Evolutionary conservation across 139 green algal species (phyloP).

Genomic region (Microglena sp.): DNA sequence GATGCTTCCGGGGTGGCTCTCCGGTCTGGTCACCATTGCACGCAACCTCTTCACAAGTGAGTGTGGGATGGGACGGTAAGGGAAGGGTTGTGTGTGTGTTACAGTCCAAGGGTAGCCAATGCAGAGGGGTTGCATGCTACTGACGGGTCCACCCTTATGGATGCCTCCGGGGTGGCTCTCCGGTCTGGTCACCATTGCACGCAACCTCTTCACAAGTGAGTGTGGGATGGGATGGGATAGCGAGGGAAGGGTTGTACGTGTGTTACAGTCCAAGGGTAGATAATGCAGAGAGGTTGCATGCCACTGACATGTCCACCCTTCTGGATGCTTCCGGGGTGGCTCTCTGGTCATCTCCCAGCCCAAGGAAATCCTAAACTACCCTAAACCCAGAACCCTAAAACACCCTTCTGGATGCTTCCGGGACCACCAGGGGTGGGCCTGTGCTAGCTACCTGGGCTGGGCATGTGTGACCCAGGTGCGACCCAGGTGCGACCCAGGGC

Average conservation of each 20-base stretch:
- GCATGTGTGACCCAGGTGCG: too few relatives aligned
- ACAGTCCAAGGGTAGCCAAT: too few relatives aligned
- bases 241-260: too few relatives aligned
- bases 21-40: conserved; percentile 93
- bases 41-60: conserved; percentile 82
- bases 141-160: conserved; percentile 88
- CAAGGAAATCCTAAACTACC: too few relatives aligned
- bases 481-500: too few relatives aligned
- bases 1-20: conserved; percentile 82
- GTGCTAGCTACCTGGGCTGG: too few relatives aligned
- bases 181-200: conserved; percentile 95
- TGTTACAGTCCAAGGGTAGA: too few relatives aligned
- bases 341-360: conserved; percentile 85
- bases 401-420: conserved; percentile 76
- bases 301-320: conserved; percentile 89
- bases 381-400: conserved; percentile 94
- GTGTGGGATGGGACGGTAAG: too few relatives aligned
- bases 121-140: conserved; percentile 89
- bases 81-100: too few relatives aligned
- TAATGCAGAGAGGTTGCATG: conserved; percentile 91
- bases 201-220: conserved; percentile 80
- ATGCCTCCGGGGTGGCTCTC: conserved; percentile 79
- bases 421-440: too few relatives aligned
- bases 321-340: conserved; percentile 82
- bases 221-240: too few relatives aligned